A percentile compares a stretch with the other conserved stretches of the same genome.
Conservation (phyloP, 2,329 filamentous ascomycete genomes). For the Colletotrichum abscissum region DNA sequence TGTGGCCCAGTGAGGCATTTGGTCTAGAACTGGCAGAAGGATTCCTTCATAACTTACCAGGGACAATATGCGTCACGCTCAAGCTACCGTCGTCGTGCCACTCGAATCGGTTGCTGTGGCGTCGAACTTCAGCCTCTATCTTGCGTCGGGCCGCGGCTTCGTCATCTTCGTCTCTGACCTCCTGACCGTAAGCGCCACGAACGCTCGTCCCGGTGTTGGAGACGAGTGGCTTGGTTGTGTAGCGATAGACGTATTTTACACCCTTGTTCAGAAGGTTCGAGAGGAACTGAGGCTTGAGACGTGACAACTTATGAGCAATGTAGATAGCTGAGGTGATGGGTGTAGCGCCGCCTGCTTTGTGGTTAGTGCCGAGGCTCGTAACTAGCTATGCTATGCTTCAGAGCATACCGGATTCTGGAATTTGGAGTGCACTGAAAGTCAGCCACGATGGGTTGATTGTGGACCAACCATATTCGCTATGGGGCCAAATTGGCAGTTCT, state of each 20-base stretch:
- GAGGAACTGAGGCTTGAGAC: constrained; percentile 43
- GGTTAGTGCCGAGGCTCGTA: background rate
- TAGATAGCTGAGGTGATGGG: constrained; percentile 46
- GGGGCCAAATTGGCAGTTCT: constrained; percentile 52
- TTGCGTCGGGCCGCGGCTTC: constrained; percentile 39
- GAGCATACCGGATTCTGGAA: constrained; percentile 43
- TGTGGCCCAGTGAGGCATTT: too few relatives aligned
- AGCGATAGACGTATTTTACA: constrained; percentile 46
- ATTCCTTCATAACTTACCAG: constrained; percentile 38
- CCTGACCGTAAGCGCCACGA: constrained; percentile 44
- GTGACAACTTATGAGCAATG: constrained; percentile 41
- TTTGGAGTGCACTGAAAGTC: constrained; percentile 43
- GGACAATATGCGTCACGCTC: constrained; percentile 46
- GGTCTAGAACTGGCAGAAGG: background rate
- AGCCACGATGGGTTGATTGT: constrained; percentile 50
- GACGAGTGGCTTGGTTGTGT: constrained; percentile 39
- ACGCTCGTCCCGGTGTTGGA: constrained; percentile 48
- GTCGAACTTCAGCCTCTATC: constrained; percentile 45
- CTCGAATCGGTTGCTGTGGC: constrained; percentile 46
- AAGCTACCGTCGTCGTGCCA: constrained; percentile 49
- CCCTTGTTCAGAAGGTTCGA: constrained; percentile 42
- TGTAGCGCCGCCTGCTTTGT: constrained; percentile 45
- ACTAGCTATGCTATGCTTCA: background rate
- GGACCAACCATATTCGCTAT: constrained; percentile 49
- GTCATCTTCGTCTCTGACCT: constrained; percentile 41